Base-by-base conservation (phyloP, 257 asterid genomes). In the Pogostemon cablin region DNA sequence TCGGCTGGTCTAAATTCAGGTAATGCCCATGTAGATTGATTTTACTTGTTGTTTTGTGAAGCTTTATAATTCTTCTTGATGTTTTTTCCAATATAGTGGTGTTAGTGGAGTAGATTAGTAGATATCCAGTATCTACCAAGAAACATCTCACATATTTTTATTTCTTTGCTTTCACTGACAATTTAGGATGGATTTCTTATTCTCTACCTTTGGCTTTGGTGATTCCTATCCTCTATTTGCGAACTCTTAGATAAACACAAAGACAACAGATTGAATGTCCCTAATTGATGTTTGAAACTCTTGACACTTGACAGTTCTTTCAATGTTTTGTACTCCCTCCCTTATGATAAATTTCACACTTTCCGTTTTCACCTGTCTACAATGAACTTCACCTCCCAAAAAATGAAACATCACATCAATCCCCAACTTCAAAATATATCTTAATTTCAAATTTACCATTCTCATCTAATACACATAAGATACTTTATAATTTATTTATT, bases 1-100 rank as follows among this genome's bases (percentile, higher is more conserved):
- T 83, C 95, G n/a, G 97, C 99, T 38, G 89, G 97, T 64, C 84
- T 91, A 38, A 89, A 81, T 72, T 86, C 99, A 63, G 97, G 98
- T 82, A 44, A 48, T 52, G 11, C 50, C 58, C 32, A 25, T 60
- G 10, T 44, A 11, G 25, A 44, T 44, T 9, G 17, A 32, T 15
- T 9, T 12, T 52, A 12, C 41, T 40, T 9, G 32, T 62, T 34
- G 8, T 3, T 5, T 2, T 9, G 3, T 37, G 49, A 56, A 11
- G 11, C 43, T 34, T 20, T 6, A 35, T 20, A 38, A 15, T 17
- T 38, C 40, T 39, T 67, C 2, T 38, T 41, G 5, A 38, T 67
- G 35, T 15, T 37, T 50, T 40, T 67, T 38, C 5, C 9, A 3
- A 64, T 12, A 44, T 64, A 34, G 3, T 5, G 25, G 55, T 8